Evolutionary conservation across 23 red algal species (phyloP).

Genomic region (Gracilaria gracilis): DNA sequence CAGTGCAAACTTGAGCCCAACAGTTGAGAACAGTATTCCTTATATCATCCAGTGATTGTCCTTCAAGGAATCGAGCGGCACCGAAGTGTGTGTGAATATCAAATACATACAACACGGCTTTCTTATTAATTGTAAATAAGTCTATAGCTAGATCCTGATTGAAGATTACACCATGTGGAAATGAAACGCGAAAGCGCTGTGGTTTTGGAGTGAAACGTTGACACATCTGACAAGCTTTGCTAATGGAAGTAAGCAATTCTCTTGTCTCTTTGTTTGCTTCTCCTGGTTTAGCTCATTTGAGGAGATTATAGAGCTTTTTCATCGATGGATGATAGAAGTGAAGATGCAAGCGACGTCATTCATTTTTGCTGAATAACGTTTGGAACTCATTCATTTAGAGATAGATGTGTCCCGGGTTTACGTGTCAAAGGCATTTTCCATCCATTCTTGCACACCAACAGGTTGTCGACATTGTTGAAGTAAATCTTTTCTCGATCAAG

Average conservation of each 20-base stretch:
- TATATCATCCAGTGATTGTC: background rate
- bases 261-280: background rate
- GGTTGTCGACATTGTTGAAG: background rate
- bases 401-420: background rate
- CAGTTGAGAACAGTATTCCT: background rate
- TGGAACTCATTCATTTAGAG: background rate
- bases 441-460: background rate
- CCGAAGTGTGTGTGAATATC: background rate
- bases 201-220: slow-evolving; percentile 4
- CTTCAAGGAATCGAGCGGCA: background rate
- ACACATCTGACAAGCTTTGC: background rate
- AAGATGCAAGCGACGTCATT: background rate
- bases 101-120: background rate
- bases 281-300: background rate
- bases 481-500: background rate
- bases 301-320: slow-evolving; percentile 34
- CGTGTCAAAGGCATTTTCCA: slow-evolving; percentile 6
- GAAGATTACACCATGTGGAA: slow-evolving; percentile 10
- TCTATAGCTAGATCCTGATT: slow-evolving; percentile 12
- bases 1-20: slow-evolving; percentile 6
- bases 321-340: slow-evolving; percentile 28
- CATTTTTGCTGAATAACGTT: background rate
- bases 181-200: slow-evolving; percentile 14
- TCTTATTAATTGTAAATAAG: background rate
- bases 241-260: background rate